Conservation (phyloP, 2,329 filamentous ascomycete genomes). For the Coniochaeta sp. region DNA sequence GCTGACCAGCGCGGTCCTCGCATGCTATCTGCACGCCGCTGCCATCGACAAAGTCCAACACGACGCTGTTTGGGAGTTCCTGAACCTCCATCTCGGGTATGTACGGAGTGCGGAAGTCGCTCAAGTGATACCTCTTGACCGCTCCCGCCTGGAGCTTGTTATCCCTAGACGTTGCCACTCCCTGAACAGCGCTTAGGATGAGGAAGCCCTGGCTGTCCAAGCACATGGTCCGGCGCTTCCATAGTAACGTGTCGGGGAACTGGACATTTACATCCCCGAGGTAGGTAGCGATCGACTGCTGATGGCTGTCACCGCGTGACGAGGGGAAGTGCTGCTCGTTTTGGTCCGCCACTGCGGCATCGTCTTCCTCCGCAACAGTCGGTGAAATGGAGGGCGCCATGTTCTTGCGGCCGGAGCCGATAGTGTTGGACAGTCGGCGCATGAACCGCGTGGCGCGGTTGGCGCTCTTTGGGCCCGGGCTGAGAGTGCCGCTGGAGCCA, state of each 20-base stretch:
- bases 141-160: constrained; percentile 39
- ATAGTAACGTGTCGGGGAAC: constrained; percentile 90
- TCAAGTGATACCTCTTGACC: constrained; percentile 75
- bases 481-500: constrained; percentile 6
- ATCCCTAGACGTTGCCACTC: constrained; percentile 43
- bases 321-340: constrained; percentile 11
- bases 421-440: constrained; percentile 48
- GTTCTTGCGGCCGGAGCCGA: constrained; percentile 39
- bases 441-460: constrained; percentile 51
- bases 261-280: constrained; percentile 94
- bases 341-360: constrained; percentile 22
- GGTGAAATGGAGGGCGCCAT: constrained; percentile 38
- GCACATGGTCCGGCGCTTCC: constrained; percentile 87
- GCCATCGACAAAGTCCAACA: constrained; percentile 53
- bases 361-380: constrained; percentile 42
- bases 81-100: constrained; percentile 85
- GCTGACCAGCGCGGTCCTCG: constrained; percentile 52
- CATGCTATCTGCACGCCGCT: constrained; percentile 58
- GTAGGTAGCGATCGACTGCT: constrained; percentile 49
- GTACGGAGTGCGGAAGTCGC: constrained; percentile 72
- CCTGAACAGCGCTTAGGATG: constrained; percentile 65
- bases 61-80: constrained; percentile 82
- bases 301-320: constrained; percentile 10
- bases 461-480: constrained; percentile 11
- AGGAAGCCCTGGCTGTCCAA: constrained; percentile 80